Conservation (phyloP, 768 basidiomycete genomes). For the Rhodosporidiobolus sp. region DNA sequence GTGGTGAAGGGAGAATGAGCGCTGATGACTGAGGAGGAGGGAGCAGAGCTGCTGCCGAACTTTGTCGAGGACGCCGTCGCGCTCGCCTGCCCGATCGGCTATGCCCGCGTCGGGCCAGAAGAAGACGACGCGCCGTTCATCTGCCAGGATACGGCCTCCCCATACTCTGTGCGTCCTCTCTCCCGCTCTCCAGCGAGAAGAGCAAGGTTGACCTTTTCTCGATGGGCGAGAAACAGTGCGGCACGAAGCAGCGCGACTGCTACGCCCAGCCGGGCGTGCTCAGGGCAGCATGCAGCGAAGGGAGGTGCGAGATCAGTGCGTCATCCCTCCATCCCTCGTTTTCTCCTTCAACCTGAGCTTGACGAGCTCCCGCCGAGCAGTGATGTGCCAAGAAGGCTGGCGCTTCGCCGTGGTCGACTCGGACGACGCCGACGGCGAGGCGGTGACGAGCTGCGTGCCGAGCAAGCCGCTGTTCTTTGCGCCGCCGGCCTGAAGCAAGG, state of each 20-base stretch:
- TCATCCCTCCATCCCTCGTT: not conserved
- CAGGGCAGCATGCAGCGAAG: conserved; percentile 3
- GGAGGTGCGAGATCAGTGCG: conserved; percentile 17
- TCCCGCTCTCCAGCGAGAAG: not conserved
- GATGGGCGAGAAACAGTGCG: not conserved
- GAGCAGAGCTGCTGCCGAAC: conserved; percentile 4
- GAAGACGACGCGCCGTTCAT: conserved; percentile 6
- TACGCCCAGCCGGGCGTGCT: conserved; percentile 20
- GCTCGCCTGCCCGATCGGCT: conserved; percentile 1
- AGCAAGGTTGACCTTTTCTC: not conserved
- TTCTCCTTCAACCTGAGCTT: not conserved
- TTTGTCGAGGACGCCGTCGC: not conserved
- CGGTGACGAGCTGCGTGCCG: conserved; percentile 6
- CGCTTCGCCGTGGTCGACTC: not conserved
- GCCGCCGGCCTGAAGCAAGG: not conserved
- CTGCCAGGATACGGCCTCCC: conserved; percentile 20
- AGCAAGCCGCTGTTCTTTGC: conserved; percentile 10
- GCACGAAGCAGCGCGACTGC: conserved; percentile 7
- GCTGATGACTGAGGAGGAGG: not conserved
- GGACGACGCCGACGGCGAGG: not conserved
- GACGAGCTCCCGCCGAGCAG: not conserved
- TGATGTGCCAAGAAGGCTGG: conserved; percentile 15
- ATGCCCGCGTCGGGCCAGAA: not conserved
- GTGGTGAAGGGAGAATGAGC: too few species aligned
- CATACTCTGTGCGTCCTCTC: conserved; percentile 7